phyloP scores from a whole-genome alignment of 768 basidiomycete species.

The Tylopilus rubrobrunneus region DNA sequence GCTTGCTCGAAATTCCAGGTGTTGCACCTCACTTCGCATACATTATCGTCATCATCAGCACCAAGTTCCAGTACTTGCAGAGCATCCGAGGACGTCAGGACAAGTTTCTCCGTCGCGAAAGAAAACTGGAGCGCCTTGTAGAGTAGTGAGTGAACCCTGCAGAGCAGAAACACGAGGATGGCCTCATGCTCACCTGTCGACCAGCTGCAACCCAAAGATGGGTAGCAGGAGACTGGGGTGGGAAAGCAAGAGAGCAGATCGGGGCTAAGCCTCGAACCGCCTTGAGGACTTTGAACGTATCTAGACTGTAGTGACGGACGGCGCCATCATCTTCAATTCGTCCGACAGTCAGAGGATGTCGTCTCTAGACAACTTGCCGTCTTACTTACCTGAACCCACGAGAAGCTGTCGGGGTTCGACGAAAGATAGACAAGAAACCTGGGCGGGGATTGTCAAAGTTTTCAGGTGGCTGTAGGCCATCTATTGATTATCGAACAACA shows the following conservation, averaged over 20 bases:
- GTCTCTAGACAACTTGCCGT: neutral
- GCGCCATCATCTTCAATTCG: constrained; percentile 65
- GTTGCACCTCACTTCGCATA: constrained; percentile 59
- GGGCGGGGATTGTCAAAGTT: constrained; percentile 42
- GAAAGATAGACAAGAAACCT: constrained; percentile 52
- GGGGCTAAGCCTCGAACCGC: constrained; percentile 60
- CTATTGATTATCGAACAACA: neutral
- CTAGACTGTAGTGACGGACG: constrained; percentile 60
- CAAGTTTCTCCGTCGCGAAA: constrained; percentile 47
- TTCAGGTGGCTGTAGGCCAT: constrained; percentile 13
- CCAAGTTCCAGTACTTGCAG: constrained; percentile 42
- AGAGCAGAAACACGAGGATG: neutral
- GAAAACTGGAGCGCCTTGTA: constrained; percentile 37
- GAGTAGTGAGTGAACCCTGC: neutral
- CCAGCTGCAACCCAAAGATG: constrained; percentile 69
- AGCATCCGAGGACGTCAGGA: constrained; percentile 52
- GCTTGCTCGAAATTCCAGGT: neutral
- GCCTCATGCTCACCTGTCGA: constrained; percentile 38
- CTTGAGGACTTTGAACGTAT: constrained; percentile 56
- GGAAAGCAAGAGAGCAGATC: constrained; percentile 58
- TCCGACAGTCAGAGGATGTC: constrained; percentile 1
- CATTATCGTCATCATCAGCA: constrained; percentile 48
- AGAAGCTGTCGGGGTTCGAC: constrained; percentile 47
- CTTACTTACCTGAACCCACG: constrained; percentile 63
- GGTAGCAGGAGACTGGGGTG: constrained; percentile 38